phyloP scores from a whole-genome alignment of 73 alveolate species.

The Vitrella brassicaformis region DNA sequence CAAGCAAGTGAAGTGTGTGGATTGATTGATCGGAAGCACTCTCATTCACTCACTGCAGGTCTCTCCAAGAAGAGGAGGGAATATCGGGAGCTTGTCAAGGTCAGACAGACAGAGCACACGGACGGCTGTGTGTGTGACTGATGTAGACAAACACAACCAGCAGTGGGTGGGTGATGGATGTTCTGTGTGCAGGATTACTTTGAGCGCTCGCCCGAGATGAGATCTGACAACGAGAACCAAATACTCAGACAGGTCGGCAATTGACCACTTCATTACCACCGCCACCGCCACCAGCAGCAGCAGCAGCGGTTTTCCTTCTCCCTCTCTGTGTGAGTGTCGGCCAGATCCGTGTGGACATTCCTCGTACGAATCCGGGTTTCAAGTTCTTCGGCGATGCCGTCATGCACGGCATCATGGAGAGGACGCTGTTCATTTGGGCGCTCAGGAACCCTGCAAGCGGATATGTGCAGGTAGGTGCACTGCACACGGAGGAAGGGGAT shows the following conservation, averaged over 20 bases:
- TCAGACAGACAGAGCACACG: neutral
- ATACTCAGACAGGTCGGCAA: too few relatives aligned
- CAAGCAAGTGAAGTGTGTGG: neutral
- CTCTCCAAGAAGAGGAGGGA: constrained; percentile 39
- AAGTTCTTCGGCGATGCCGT: constrained; percentile 50
- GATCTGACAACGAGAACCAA: too few relatives aligned
- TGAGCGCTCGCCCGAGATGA: too few relatives aligned
- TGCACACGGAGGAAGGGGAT: neutral
- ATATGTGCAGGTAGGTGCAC: constrained; percentile 9
- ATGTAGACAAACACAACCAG: too few relatives aligned
- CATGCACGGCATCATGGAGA: constrained; percentile 57
- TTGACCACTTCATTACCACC: neutral
- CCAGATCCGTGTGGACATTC: constrained; percentile 73
- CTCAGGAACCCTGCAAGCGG: constrained; percentile 76
- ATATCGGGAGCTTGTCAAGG: neutral
- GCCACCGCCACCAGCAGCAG: neutral
- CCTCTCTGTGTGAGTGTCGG: neutral
- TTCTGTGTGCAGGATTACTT: neutral
- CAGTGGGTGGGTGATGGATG: too few relatives aligned
- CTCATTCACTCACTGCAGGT: constrained; percentile 9
- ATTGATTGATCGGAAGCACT: neutral
- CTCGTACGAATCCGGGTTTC: constrained; percentile 69
- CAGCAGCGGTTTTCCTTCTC: neutral
- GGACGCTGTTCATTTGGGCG: constrained; percentile 76
- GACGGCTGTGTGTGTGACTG: neutral